Evolutionary conservation across 2,329 filamentous ascomycete species (phyloP).

Genomic region (Aspergillus floridensis): DNA sequence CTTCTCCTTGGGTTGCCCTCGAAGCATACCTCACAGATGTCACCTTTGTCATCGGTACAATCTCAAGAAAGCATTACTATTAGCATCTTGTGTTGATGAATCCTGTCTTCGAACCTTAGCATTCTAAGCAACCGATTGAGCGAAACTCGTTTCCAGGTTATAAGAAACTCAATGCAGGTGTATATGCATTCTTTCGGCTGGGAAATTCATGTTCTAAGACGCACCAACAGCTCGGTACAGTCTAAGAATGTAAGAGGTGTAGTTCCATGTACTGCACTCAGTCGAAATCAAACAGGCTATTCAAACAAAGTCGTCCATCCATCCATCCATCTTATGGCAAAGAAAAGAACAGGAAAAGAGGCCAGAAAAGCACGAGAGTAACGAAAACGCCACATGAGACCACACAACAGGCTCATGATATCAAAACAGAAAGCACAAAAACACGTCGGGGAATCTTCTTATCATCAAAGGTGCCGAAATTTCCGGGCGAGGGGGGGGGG

Average conservation of each 20-base stretch:
- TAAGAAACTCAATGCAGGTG: too few relatives aligned
- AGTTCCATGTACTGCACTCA: background rate
- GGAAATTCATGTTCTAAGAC: too few relatives aligned
- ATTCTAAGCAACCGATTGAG: too few relatives aligned
- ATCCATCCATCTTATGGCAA: background rate
- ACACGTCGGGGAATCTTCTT: conserved; percentile 6
- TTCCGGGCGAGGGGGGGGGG: background rate
- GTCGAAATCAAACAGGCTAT: background rate
- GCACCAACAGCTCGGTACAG: background rate
- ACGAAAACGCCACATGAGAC: background rate
- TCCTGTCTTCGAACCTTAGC: too few relatives aligned
- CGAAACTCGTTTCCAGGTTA: too few relatives aligned
- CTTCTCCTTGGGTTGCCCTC: background rate
- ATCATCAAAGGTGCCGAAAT: background rate
- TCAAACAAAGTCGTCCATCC: background rate
- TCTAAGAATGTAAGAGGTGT: background rate
- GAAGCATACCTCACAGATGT: background rate
- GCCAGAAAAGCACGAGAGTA: background rate
- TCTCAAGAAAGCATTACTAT: background rate
- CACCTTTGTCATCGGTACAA: background rate
- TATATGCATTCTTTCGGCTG: too few relatives aligned
- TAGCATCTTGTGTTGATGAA: background rate
- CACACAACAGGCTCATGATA: background rate
- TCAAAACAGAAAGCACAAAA: background rate
- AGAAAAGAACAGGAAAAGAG: background rate